A percentile compares a stretch with the other conserved stretches of the same genome.
These are phyloP conservation scores for Sonneratia alba DNA, from an alignment of 345 rosid genomes.

Conservation along the genomic window DNA sequence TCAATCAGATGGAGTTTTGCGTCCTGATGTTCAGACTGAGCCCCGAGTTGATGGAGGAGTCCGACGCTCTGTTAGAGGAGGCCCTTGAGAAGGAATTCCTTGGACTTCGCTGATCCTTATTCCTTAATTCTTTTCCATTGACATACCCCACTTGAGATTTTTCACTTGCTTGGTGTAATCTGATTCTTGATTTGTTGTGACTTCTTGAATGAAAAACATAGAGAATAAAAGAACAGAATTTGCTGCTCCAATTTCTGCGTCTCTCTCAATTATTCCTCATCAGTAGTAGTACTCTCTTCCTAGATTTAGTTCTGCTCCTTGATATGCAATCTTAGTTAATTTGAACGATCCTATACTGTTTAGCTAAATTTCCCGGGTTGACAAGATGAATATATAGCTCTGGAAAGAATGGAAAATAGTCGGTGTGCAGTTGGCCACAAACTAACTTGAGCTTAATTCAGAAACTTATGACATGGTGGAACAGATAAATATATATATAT, in stretches of 20 bases:
- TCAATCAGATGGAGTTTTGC: slow-evolving; percentile 88
- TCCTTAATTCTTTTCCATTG: background rate
- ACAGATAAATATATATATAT: too few species aligned
- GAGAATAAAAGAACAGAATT: background rate
- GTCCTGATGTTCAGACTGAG: slow-evolving; percentile 83
- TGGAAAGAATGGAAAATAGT: too few species aligned
- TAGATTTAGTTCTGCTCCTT: too few species aligned
- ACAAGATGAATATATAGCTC: too few species aligned
- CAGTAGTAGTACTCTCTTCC: background rate
- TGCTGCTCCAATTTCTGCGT: background rate
- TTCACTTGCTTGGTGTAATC: background rate
- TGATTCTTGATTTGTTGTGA: slow-evolving; percentile 3
- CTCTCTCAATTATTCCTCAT: background rate
- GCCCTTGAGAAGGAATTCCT: slow-evolving; percentile 46
- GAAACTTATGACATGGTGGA: too few species aligned
- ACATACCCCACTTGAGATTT: background rate
- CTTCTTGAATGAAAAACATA: background rate
- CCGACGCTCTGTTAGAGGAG: slow-evolving; percentile 45
- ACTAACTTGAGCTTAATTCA: too few species aligned
- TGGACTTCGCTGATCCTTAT: slow-evolving; percentile 7
- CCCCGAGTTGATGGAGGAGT: slow-evolving; percentile 77
- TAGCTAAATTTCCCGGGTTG: too few species aligned
- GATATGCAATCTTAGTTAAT: too few species aligned
- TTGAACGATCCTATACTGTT: too few species aligned
- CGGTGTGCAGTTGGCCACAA: too few species aligned